Evolutionary conservation across 805 yeast genomes (phyloP).

Genomic region (Yarrowia osloensis): DNA sequence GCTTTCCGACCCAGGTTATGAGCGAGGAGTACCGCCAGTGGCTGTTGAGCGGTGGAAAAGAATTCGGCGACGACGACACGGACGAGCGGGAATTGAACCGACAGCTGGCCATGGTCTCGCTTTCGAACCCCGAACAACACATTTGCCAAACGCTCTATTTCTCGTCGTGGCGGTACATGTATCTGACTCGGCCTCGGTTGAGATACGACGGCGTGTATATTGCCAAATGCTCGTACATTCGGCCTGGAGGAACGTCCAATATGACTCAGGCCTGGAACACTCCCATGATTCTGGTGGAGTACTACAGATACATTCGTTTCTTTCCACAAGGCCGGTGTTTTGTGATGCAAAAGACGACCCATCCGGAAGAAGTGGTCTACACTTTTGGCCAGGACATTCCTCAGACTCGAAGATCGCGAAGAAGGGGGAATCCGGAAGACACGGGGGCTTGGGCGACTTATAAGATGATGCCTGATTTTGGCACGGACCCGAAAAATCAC

Average conservation of each 20-base stretch:
- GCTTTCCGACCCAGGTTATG: conserved; percentile 17
- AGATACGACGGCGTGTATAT: conserved; percentile 84
- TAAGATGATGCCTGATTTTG: conserved; percentile 1
- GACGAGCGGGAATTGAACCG: neutral
- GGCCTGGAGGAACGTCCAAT: conserved; percentile 58
- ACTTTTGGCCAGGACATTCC: conserved; percentile 21
- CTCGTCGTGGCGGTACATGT: conserved; percentile 52
- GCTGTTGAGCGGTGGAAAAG: neutral
- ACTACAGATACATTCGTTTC: conserved; percentile 82
- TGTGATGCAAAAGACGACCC: conserved; percentile 17
- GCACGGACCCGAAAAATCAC: neutral
- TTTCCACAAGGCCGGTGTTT: conserved; percentile 72
- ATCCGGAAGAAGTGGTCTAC: conserved; percentile 14
- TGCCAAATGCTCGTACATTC: conserved; percentile 77
- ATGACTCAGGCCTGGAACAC: conserved; percentile 68
- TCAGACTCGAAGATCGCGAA: neutral
- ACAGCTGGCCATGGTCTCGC: conserved; percentile 4
- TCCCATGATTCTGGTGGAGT: conserved; percentile 82
- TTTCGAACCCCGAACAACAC: conserved; percentile 11
- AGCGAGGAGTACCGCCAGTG: conserved; percentile 24
- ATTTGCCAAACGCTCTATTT: conserved; percentile 17
- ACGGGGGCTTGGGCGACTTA: conserved; percentile 17
- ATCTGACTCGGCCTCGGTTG: conserved; percentile 67
- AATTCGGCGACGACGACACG: neutral
- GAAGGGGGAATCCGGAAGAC: conserved; percentile 13